Evolutionary conservation across 2,329 filamentous ascomycete genomes (phyloP).

Genomic region (Aureobasidium sp.): DNA sequence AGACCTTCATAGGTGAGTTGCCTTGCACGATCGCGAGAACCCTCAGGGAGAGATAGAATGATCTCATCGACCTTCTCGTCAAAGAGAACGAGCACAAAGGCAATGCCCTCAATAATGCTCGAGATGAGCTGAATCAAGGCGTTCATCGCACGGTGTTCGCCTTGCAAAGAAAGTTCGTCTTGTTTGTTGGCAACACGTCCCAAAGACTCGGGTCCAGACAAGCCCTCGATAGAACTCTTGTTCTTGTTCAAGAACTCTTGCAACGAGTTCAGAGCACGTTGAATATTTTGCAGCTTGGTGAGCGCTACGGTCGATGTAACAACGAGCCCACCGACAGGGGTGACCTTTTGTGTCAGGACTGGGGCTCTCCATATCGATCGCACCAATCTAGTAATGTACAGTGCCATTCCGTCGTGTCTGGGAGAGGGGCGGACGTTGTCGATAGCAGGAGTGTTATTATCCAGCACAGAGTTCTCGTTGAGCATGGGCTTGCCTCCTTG

Average conservation of each 20-base stretch:
- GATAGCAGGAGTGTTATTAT: conserved; percentile 55
- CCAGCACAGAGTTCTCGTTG: conserved; percentile 63
- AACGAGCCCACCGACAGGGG: conserved; percentile 51
- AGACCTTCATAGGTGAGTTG: conserved; percentile 80
- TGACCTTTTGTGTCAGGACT: conserved; percentile 53
- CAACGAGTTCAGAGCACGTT: conserved; percentile 71
- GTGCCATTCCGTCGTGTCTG: conserved; percentile 75
- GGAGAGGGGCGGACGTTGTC: conserved; percentile 84
- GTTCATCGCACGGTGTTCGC: conserved; percentile 86
- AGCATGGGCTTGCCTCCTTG: conserved; percentile 81
- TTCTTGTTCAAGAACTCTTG: conserved; percentile 81
- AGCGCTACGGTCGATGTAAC: conserved; percentile 60
- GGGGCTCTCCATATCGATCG: conserved; percentile 78
- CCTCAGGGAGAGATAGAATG: conserved; percentile 63
- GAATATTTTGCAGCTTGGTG: conserved; percentile 64
- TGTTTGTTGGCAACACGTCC: conserved; percentile 69
- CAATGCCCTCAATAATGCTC: conserved; percentile 91
- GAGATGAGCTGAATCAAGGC: conserved; percentile 77
- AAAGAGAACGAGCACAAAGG: conserved; percentile 89
- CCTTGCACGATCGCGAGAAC: conserved; percentile 59
- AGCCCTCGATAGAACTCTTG: conserved; percentile 81
- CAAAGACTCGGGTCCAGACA: conserved; percentile 85
- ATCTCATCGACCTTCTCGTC: conserved; percentile 91
- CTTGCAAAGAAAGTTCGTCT: conserved; percentile 85
- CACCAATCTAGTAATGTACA: conserved; percentile 83